Percentiles rank a stretch among this genome's conserved stretches.
These are phyloP conservation scores for Colletotrichum sp. DNA, from an alignment of 2,329 filamentous ascomycete genomes.

Conservation along the genomic window DNA sequence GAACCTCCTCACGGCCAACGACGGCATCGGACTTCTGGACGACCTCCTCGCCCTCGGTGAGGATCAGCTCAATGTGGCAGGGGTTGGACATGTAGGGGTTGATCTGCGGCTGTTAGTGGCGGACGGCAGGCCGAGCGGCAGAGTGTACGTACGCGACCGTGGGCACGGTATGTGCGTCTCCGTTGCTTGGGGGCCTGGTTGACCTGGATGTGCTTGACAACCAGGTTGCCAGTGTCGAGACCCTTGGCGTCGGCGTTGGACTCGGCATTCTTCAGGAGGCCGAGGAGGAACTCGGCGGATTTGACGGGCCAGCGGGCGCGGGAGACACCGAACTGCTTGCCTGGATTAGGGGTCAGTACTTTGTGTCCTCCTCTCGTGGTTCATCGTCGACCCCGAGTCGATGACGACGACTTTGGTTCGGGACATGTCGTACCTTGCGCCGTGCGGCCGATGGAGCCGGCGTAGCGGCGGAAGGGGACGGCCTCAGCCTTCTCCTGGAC, in stretches of 20 bases:
- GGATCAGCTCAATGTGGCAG: conserved; percentile 99
- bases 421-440: conserved; percentile 86
- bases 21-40: conserved; percentile 86
- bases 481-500: conserved; percentile 97
- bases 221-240: conserved; percentile 94
- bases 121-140: neutral
- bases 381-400: conserved; percentile 8
- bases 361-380: neutral
- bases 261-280: conserved; percentile 96
- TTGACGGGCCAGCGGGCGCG: conserved; percentile 99
- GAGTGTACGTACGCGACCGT: conserved; percentile 88
- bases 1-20: conserved; percentile 66
- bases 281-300: conserved; percentile 97
- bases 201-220: conserved; percentile 99
- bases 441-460: conserved; percentile 91
- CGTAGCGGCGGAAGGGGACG: conserved; percentile 97
- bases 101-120: conserved; percentile 67
- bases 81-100: conserved; percentile 99
- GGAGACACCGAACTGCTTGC: conserved; percentile 98
- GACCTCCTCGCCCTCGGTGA: conserved; percentile 95
- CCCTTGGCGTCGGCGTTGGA: conserved; percentile 97
- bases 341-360: conserved; percentile 50
- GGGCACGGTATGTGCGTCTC: conserved; percentile 98
- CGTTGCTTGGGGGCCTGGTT: conserved; percentile 99
- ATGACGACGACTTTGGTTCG: neutral